These are phyloP conservation scores for Metarhizium brunneum DNA, from an alignment of 2,329 filamentous ascomycete genomes.

Conservation along the genomic window DNA sequence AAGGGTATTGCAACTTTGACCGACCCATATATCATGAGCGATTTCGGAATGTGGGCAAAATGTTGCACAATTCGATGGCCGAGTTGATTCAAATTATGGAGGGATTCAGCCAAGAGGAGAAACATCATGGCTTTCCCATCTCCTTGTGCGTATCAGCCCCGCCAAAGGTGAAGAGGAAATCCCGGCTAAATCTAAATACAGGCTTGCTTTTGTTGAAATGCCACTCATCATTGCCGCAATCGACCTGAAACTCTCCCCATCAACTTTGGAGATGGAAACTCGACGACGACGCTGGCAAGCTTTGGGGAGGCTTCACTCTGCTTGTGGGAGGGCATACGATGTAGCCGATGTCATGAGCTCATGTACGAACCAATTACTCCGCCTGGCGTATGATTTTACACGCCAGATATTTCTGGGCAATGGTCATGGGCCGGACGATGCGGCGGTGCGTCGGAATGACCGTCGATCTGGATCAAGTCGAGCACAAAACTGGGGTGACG, in stretches of 20 bases:
- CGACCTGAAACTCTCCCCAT: slow-evolving; percentile 1
- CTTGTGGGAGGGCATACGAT: background rate
- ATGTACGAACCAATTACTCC: background rate
- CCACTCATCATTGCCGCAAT: background rate
- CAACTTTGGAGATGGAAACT: background rate
- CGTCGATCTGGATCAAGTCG: too few relatives aligned
- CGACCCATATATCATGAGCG: background rate
- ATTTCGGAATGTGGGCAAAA: background rate
- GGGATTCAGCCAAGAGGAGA: background rate
- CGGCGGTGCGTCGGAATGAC: background rate
- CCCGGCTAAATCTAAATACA: background rate
- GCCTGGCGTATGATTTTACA: slow-evolving; percentile 1
- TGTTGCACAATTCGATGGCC: background rate
- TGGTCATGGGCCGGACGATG: background rate
- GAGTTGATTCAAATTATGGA: background rate
- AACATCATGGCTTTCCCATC: background rate
- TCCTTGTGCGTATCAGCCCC: background rate
- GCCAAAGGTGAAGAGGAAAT: too few relatives aligned
- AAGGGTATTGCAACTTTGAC: background rate
- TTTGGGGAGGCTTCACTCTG: background rate
- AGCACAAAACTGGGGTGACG: background rate
- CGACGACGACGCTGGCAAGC: background rate
- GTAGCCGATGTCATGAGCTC: background rate
- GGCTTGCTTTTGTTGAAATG: background rate
- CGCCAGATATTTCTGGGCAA: background rate